These are phyloP conservation scores for Megacollybia marginata DNA, from an alignment of 768 basidiomycete species.

Conservation along the genomic window DNA sequence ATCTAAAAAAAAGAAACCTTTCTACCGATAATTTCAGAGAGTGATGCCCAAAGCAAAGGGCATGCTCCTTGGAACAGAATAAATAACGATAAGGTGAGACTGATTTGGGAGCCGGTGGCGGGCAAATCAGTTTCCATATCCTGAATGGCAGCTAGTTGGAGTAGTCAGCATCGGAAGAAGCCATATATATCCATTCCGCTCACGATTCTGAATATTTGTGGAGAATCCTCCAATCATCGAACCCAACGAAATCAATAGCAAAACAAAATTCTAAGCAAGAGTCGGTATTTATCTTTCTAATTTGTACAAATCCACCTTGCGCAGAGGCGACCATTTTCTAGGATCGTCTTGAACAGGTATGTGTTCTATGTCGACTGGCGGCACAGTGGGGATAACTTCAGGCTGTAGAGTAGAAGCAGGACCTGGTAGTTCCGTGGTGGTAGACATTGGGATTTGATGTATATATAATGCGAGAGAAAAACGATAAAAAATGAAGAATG, in stretches of 20 bases:
- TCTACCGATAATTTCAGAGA: constrained; percentile 71
- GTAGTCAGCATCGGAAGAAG: background rate
- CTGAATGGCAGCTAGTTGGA: constrained; percentile 47
- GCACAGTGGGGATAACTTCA: background rate
- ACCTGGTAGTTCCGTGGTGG: too few species aligned
- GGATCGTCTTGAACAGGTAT: constrained; percentile 54
- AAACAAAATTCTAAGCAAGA: constrained; percentile 29
- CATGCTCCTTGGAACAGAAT: constrained; percentile 63
- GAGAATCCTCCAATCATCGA: constrained; percentile 53
- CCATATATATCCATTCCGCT: constrained; percentile 1
- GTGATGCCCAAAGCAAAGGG: constrained; percentile 33
- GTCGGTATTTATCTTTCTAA: background rate
- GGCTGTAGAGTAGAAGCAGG: too few species aligned
- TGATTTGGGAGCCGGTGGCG: constrained; percentile 55
- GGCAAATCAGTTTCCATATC: constrained; percentile 53
- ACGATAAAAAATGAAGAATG: too few species aligned
- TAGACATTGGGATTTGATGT: too few species aligned
- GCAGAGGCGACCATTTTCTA: constrained; percentile 44
- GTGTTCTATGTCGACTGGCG: constrained; percentile 39
- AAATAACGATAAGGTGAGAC: constrained; percentile 64
- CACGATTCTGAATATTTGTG: constrained; percentile 60
- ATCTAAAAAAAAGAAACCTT: constrained; percentile 34
- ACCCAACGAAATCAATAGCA: constrained; percentile 42
- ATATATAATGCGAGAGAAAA: too few species aligned
- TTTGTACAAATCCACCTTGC: constrained; percentile 37